These are phyloP conservation scores for Cordyceps militaris DNA, from an alignment of 2,329 filamentous ascomycete genomes.

Conservation along the genomic window DNA sequence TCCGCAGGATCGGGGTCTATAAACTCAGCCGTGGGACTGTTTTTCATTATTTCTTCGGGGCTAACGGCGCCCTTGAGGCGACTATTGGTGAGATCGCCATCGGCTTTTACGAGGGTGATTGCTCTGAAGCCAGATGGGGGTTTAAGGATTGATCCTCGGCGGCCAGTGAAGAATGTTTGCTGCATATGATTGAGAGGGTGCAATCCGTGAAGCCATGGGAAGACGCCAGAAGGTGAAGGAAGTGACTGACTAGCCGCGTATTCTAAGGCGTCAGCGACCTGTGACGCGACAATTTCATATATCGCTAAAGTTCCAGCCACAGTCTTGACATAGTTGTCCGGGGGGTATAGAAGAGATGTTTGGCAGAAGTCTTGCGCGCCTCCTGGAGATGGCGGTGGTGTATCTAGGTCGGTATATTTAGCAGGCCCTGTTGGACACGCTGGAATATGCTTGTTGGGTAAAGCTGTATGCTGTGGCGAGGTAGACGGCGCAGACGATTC, in stretches of 20 bases:
- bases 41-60: slow-evolving; percentile 69
- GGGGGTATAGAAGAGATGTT: slow-evolving; percentile 68
- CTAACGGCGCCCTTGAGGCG: slow-evolving; percentile 83
- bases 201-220: slow-evolving; percentile 92
- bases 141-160: slow-evolving; percentile 62
- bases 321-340: slow-evolving; percentile 50
- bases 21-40: slow-evolving; percentile 51
- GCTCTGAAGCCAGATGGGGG: slow-evolving; percentile 68
- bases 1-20: slow-evolving; percentile 78
- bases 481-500: slow-evolving; percentile 21
- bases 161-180: slow-evolving; percentile 77
- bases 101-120: slow-evolving; percentile 81
- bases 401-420: slow-evolving; percentile 44
- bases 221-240: slow-evolving; percentile 78
- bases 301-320: slow-evolving; percentile 51
- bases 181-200: slow-evolving; percentile 86
- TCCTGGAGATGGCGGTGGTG: slow-evolving; percentile 60
- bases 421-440: slow-evolving; percentile 75
- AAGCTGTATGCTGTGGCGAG: slow-evolving; percentile 24
- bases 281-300: slow-evolving; percentile 64
- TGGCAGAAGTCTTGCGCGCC: slow-evolving; percentile 47
- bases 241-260: slow-evolving; percentile 71
- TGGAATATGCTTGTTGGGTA: slow-evolving; percentile 90
- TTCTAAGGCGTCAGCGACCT: slow-evolving; percentile 66
- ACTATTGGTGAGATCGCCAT: slow-evolving; percentile 65